A percentile compares a stretch with the other conserved stretches of the same genome.
phyloP scores from a whole-genome alignment of 345 rosid genomes.

The Salix brachista region DNA sequence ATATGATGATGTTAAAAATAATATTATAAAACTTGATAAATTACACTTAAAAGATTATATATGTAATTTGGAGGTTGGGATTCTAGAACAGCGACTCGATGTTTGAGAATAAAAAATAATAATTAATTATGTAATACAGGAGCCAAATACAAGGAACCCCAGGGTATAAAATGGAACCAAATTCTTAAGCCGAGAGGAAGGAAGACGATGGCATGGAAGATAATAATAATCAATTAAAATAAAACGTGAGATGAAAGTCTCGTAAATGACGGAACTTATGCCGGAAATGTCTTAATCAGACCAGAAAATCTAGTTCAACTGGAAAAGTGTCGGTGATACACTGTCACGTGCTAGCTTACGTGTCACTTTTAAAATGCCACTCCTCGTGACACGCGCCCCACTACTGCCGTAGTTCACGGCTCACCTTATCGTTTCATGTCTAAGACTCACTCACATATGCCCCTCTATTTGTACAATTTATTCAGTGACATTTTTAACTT shows the following conservation, averaged over 20 bases:
- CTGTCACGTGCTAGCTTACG: not conserved
- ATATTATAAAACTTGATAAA: no score
- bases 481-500: not conserved
- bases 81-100: not conserved
- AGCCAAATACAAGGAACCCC: not conserved
- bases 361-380: not conserved
- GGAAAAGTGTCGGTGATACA: not conserved
- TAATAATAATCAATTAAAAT: not conserved
- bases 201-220: not conserved
- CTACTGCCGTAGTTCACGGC: not conserved
- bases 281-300: not conserved
- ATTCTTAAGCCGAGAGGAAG: not conserved
- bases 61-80: not conserved
- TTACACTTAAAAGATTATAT: not conserved
- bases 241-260: not conserved
- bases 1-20: no score
- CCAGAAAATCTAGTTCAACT: not conserved
- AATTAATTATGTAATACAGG: not conserved
- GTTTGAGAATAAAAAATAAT: not conserved
- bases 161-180: not conserved
- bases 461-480: not conserved
- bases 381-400: not conserved
- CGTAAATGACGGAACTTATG: conserved; percentile 2
- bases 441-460: not conserved
- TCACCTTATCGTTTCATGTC: not conserved